phyloP scores from a whole-genome alignment of 768 basidiomycete genomes.

The Lenzites betulinus region DNA sequence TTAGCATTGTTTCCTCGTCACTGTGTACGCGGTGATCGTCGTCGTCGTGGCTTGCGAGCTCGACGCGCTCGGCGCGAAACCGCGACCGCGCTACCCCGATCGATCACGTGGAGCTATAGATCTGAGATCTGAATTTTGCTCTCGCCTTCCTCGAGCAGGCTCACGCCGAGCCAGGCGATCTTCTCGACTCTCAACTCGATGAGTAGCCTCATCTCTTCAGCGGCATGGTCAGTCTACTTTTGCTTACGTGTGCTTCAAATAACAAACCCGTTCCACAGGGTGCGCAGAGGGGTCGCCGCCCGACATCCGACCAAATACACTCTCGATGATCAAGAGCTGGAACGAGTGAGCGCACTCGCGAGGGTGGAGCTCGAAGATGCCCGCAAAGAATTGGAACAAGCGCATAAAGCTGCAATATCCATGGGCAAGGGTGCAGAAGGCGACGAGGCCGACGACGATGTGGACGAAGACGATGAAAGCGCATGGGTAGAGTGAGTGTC shows the following conservation, averaged over 20 bases:
- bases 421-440: constrained; percentile 71
- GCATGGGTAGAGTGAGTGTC: constrained; percentile 85
- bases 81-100: constrained; percentile 47
- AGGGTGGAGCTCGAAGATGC: constrained; percentile 90
- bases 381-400: constrained; percentile 77
- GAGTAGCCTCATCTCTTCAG: constrained; percentile 75
- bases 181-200: constrained; percentile 40
- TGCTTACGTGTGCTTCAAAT: neutral
- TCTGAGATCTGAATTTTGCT: constrained; percentile 13
- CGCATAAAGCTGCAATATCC: constrained; percentile 70
- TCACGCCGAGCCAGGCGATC: constrained; percentile 20
- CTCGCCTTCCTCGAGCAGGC: constrained; percentile 28
- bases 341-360: constrained; percentile 86
- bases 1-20: constrained; percentile 14
- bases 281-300: constrained; percentile 75
- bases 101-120: constrained; percentile 50
- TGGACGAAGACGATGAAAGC: constrained; percentile 47
- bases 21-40: constrained; percentile 57
- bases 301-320: constrained; percentile 84
- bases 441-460: constrained; percentile 62
- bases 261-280: constrained; percentile 43
- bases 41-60: constrained; percentile 42
- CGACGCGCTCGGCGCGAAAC: constrained; percentile 17
- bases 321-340: constrained; percentile 87
- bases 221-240: constrained; percentile 49